Conservation (phyloP, 495 filamentous ascomycete genomes). For the Letharia columbiana region DNA sequence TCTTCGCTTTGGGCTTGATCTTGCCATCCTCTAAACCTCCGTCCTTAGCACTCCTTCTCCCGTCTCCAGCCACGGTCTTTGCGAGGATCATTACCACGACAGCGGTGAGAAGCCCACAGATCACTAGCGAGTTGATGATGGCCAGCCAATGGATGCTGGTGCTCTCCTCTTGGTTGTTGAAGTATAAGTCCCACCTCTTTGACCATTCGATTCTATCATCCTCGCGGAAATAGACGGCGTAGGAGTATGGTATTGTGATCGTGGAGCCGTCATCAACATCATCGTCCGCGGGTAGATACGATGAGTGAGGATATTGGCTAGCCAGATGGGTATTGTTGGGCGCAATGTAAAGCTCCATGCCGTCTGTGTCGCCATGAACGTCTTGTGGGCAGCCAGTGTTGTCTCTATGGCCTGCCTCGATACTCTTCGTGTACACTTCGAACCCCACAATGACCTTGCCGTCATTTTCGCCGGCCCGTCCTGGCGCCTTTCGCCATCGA, state of each 20-base stretch:
- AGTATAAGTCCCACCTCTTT: slow-evolving; percentile 87
- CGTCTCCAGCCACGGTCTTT: slow-evolving; percentile 73
- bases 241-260: slow-evolving; percentile 77
- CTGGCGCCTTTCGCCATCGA: slow-evolving; percentile 69
- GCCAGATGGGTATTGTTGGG: slow-evolving; percentile 51
- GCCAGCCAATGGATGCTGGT: slow-evolving; percentile 86
- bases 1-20: slow-evolving; percentile 41
- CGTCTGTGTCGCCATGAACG: slow-evolving; percentile 51
- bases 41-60: slow-evolving; percentile 62
- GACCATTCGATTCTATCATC: slow-evolving; percentile 77
- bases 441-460: slow-evolving; percentile 86
- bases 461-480: slow-evolving; percentile 55
- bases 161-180: slow-evolving; percentile 82
- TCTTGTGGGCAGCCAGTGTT: slow-evolving; percentile 58
- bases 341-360: slow-evolving; percentile 59
- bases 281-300: slow-evolving; percentile 48
- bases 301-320: slow-evolving; percentile 50
- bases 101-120: slow-evolving; percentile 71
- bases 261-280: slow-evolving; percentile 58
- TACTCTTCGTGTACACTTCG: slow-evolving; percentile 85
- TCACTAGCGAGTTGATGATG: slow-evolving; percentile 84
- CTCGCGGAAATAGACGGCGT: slow-evolving; percentile 88
- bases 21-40: slow-evolving; percentile 61
- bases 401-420: slow-evolving; percentile 53
- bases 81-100: slow-evolving; percentile 81